Evolutionary conservation across 2,329 filamentous ascomycete genomes (phyloP).

Genomic region (Claviceps citrina): DNA sequence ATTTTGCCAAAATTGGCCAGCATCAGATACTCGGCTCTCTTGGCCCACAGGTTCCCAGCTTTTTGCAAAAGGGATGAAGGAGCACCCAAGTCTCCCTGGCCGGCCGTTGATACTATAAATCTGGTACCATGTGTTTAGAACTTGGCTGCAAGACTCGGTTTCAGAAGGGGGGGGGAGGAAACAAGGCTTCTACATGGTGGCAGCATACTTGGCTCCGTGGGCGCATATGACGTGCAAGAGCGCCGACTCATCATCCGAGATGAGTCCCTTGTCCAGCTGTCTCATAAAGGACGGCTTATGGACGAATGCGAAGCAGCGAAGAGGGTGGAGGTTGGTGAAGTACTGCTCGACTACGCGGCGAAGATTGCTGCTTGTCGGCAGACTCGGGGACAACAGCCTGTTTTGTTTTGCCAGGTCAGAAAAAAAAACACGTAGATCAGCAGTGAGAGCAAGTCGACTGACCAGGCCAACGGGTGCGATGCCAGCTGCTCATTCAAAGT

Average conservation of each 20-base stretch:
- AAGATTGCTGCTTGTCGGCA: slow-evolving; percentile 20
- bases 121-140: too few species aligned
- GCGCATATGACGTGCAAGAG: slow-evolving; percentile 23
- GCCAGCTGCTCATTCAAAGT: not conserved
- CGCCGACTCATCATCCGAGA: slow-evolving; percentile 21
- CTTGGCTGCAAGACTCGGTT: too few species aligned
- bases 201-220: slow-evolving; percentile 24
- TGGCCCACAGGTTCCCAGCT: slow-evolving; percentile 24
- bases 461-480: slow-evolving; percentile 5
- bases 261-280: slow-evolving; percentile 22
- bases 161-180: too few species aligned
- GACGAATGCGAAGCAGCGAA: slow-evolving; percentile 25
- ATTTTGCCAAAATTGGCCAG: slow-evolving; percentile 24
- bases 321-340: slow-evolving; percentile 25
- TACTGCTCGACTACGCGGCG: slow-evolving; percentile 23
- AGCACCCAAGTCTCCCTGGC: slow-evolving; percentile 16
- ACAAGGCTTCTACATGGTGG: not conserved
- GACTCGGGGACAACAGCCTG: slow-evolving; percentile 20
- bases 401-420: not conserved
- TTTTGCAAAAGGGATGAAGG: slow-evolving; percentile 16
- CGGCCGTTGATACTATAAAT: slow-evolving; percentile 19
- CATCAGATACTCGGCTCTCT: slow-evolving; percentile 21
- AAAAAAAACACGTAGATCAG: too few species aligned
- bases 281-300: slow-evolving; percentile 25
- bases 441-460: not conserved